Evolutionary conservation across 2,329 filamentous ascomycete genomes (phyloP).

Genomic region (Exophiala calicioides): DNA sequence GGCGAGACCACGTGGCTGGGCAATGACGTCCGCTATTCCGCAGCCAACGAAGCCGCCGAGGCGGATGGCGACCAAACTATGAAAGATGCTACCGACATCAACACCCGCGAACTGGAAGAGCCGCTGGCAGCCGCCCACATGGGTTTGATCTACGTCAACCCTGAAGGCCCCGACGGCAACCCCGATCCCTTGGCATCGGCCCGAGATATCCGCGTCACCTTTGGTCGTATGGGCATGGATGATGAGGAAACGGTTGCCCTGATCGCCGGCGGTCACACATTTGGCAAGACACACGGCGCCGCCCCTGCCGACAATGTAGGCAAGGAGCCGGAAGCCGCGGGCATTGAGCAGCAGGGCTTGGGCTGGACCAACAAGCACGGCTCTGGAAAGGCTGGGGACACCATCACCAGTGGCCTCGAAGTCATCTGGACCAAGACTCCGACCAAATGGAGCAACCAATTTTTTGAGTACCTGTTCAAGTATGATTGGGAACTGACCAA

Average conservation of each 20-base stretch:
- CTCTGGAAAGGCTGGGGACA: constrained; percentile 68
- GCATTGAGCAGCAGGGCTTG: constrained; percentile 67
- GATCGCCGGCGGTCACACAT: constrained; percentile 75
- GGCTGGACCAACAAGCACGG: constrained; percentile 69
- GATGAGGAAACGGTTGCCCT: constrained; percentile 79
- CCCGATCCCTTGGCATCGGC: constrained; percentile 70
- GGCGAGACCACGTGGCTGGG: constrained; percentile 73
- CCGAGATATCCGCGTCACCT: constrained; percentile 72
- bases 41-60: constrained; percentile 54
- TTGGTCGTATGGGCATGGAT: constrained; percentile 79
- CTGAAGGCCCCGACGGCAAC: constrained; percentile 72
- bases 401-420: constrained; percentile 75
- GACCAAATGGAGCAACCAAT: constrained; percentile 73
- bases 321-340: constrained; percentile 65
- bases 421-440: constrained; percentile 78
- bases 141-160: constrained; percentile 82
- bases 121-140: constrained; percentile 70
- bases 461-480: constrained; percentile 74
- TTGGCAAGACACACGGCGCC: constrained; percentile 80
- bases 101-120: constrained; percentile 65
- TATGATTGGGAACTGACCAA: constrained; percentile 76
- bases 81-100: constrained; percentile 52
- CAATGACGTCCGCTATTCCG: constrained; percentile 68
- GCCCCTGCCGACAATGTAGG: constrained; percentile 65
- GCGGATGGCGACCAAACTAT: constrained; percentile 45